phyloP scores from a whole-genome alignment of 108 stramenopile genomes.

The Chaetoceros muelleri region DNA sequence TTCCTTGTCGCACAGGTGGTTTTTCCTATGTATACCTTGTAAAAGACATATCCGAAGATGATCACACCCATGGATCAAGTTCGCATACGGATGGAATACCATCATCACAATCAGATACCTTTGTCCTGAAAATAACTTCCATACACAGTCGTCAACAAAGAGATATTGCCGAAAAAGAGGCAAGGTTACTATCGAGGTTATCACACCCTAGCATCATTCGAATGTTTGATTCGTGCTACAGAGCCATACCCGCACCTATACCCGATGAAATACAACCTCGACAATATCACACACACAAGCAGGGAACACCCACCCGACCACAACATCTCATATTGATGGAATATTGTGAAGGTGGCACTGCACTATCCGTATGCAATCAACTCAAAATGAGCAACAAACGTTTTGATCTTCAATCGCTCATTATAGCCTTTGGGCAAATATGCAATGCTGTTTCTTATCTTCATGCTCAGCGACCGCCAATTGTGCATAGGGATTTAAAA shows the following conservation, averaged over 20 bases:
- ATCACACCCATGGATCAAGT: constrained; percentile 15
- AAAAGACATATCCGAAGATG: constrained; percentile 26
- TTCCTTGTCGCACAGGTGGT: too few species aligned
- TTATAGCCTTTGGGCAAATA: constrained; percentile 83
- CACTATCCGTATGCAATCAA: constrained; percentile 67
- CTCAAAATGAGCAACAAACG: constrained; percentile 31
- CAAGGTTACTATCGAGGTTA: constrained; percentile 49
- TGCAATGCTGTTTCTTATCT: constrained; percentile 78
- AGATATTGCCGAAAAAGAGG: constrained; percentile 84
- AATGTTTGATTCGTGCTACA: constrained; percentile 53
- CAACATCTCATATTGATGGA: constrained; percentile 92
- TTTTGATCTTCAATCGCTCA: constrained; percentile 58
- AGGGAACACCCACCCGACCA: constrained; percentile 7
- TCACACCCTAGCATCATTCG: constrained; percentile 60
- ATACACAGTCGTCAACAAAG: constrained; percentile 56
- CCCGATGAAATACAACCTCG: constrained; percentile 1
- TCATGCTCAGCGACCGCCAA: constrained; percentile 78
- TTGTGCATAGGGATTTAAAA: constrained; percentile 96
- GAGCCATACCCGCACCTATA: constrained; percentile 9
- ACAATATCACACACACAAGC: constrained; percentile 11
- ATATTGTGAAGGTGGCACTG: constrained; percentile 85
- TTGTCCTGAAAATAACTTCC: constrained; percentile 77
- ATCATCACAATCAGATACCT: constrained; percentile 13
- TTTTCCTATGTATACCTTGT: constrained; percentile 92
- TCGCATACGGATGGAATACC: constrained; percentile 6